Base-by-base conservation (phyloP, 176 grass and related monocot genomes). In the Carex scoparia region DNA sequence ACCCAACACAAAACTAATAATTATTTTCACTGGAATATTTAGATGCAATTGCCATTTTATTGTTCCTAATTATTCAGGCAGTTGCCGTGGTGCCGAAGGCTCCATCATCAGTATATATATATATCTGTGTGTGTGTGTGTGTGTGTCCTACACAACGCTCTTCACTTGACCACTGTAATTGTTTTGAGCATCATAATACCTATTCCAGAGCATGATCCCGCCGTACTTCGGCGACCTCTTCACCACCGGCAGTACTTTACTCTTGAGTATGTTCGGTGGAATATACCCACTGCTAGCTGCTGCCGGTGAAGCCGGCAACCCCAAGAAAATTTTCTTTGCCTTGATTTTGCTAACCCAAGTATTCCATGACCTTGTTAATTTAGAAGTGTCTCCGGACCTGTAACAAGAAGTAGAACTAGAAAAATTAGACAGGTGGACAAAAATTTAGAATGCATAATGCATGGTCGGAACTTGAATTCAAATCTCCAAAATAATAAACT, bases 141-240 rank as follows among this genome's bases (percentile, higher is more conserved):
- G 23, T 23, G 23, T 61, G 19, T 31, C 83, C 86, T 71, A 57
- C 1, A 89, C 88, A 83, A 81, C 15, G 35, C 10, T 38, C 79
- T 87, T 80, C 30, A 97, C 84, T 86, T 87, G 86, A 69, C 1
- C 3, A 76, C 90, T 92, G 83, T 90, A 94, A 51, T 14, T 80
- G 68, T 86, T 82, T 32, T 9, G 67, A 61, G 7, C 37, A 72
- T 97, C 94, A 66, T 60, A 63, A 80, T 14, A 89, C 31, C 92
- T 86, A 78, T 9, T 80, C 90, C 90, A 97, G 28, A 97, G 4
- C 94, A 97, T 97, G 27, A 97, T 86, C 38, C 91, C 92, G 1
- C 88, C 90, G 23, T 90, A 97, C 3, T 85, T 90, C 12, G 61
- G 30, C 1, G 75, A 11, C 31, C 15, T 8, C 31, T 58, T 28